These are phyloP conservation scores for Saccharomycopsis sp. DNA, from an alignment of 805 yeast genomes.

Conservation along the genomic window DNA sequence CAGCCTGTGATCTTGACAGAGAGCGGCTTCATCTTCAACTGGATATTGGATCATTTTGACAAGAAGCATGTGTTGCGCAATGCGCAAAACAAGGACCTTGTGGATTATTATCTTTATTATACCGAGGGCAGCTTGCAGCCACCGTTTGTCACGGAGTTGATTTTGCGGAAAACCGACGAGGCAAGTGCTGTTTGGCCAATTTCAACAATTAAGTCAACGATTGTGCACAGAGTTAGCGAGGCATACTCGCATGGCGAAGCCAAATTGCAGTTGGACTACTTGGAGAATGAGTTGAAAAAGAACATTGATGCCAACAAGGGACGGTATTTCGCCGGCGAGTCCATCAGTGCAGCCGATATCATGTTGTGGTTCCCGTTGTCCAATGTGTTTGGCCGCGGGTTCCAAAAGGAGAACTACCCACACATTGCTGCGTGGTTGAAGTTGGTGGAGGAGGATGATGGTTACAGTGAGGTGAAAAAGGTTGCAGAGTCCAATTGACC, in stretches of 20 bases:
- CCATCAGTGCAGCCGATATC: slow-evolving; percentile 49
- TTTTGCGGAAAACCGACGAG: slow-evolving; percentile 32
- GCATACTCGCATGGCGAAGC: slow-evolving; percentile 43
- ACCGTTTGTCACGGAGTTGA: slow-evolving; percentile 31
- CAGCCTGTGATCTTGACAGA: slow-evolving; percentile 38
- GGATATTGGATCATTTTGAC: slow-evolving; percentile 44
- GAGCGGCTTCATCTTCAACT: slow-evolving; percentile 49
- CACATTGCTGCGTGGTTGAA: slow-evolving; percentile 23
- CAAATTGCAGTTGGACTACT: slow-evolving; percentile 30
- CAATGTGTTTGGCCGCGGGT: slow-evolving; percentile 21
- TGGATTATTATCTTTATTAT: slow-evolving; percentile 46
- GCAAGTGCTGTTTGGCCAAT: slow-evolving; percentile 39
- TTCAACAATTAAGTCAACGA: slow-evolving; percentile 34
- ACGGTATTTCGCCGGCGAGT: slow-evolving; percentile 41
- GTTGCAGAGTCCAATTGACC: too few relatives aligned
- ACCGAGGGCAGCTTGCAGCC: slow-evolving; percentile 58
- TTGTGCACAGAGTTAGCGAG: slow-evolving; percentile 39
- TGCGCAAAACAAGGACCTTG: slow-evolving; percentile 33
- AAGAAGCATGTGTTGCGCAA: slow-evolving; percentile 32
- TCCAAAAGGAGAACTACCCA: slow-evolving; percentile 24
- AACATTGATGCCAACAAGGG: too few relatives aligned
- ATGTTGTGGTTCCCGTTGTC: slow-evolving; percentile 40
- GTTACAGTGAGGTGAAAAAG: slow-evolving; percentile 20
- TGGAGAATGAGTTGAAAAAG: slow-evolving; percentile 34
- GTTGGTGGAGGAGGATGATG: too few relatives aligned